phyloP scores from a whole-genome alignment of 768 basidiomycete species.

The Panaeolus papilionaceus region DNA sequence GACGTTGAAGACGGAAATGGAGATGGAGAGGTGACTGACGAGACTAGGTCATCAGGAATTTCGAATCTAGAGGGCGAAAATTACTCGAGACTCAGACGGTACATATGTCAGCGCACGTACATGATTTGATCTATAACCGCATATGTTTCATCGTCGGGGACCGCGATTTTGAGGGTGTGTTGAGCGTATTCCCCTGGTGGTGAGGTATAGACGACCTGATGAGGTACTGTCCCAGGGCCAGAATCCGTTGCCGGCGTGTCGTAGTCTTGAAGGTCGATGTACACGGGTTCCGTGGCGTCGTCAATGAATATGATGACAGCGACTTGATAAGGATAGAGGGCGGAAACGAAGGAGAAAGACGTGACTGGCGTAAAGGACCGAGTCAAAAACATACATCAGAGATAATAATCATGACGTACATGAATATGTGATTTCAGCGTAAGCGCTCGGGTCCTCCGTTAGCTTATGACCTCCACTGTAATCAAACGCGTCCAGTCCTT shows the following conservation, averaged over 20 bases:
- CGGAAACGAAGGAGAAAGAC: conserved; percentile 17
- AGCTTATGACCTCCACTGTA: conserved; percentile 13
- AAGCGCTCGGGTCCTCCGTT: conserved; percentile 10
- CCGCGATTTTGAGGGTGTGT: not conserved
- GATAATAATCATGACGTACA: not conserved
- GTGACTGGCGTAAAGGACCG: not conserved
- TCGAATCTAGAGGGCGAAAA: not conserved
- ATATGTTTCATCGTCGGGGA: not conserved
- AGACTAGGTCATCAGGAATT: not conserved
- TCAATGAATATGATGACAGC: conserved; percentile 5
- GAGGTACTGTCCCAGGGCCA: conserved; percentile 12
- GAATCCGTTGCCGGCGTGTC: not conserved
- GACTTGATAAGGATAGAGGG: conserved; percentile 10
- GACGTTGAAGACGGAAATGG: not conserved
- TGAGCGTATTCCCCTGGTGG: not conserved
- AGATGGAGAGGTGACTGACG: not conserved
- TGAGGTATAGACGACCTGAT: not conserved
- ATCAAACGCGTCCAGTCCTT: conserved; percentile 2
- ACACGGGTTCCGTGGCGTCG: conserved; percentile 4
- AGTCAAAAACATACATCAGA: not conserved
- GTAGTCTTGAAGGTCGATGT: conserved; percentile 20
- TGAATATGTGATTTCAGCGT: conserved; percentile 5
- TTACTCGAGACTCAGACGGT: not conserved
- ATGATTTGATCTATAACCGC: not conserved
- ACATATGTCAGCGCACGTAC: not conserved